phyloP scores from a whole-genome alignment of 805 yeast genomes.

The Lipomyces starkeyi region DNA sequence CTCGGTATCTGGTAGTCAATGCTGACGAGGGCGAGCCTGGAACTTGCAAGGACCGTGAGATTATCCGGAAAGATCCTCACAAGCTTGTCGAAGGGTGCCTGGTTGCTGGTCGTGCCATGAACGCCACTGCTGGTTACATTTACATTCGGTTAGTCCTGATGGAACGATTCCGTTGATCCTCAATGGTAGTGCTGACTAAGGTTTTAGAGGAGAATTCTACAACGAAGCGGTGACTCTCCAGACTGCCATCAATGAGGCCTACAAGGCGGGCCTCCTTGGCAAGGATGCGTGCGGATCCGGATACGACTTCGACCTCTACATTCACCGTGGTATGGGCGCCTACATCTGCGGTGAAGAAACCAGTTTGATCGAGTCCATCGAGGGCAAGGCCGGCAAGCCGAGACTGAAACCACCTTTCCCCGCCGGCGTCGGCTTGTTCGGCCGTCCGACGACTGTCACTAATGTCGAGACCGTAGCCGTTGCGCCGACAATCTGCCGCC shows the following conservation, averaged over 20 bases:
- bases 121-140: slow-evolving; percentile 90
- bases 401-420: slow-evolving; percentile 95
- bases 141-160: slow-evolving; percentile 60
- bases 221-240: slow-evolving; percentile 78
- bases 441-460: slow-evolving; percentile 89
- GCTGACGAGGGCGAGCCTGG: slow-evolving; percentile 98
- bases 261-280: slow-evolving; percentile 78
- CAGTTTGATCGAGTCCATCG: slow-evolving; percentile 83
- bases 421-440: slow-evolving; percentile 89
- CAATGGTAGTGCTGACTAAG: neutral
- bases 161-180: too few species aligned
- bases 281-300: slow-evolving; percentile 89
- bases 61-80: slow-evolving; percentile 89
- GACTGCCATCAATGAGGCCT: slow-evolving; percentile 85
- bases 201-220: slow-evolving; percentile 74
- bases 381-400: slow-evolving; percentile 94
- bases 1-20: slow-evolving; percentile 78
- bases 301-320: slow-evolving; percentile 78
- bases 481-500: slow-evolving; percentile 85
- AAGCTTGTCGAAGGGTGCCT: slow-evolving; percentile 91
- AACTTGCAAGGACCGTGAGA: slow-evolving; percentile 90
- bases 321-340: slow-evolving; percentile 94
- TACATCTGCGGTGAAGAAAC: slow-evolving; percentile 94
- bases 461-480: slow-evolving; percentile 92
- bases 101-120: slow-evolving; percentile 89